These are phyloP conservation scores for Diaporthe sp. DNA, from an alignment of 2,329 filamentous ascomycete genomes.

Conservation along the genomic window DNA sequence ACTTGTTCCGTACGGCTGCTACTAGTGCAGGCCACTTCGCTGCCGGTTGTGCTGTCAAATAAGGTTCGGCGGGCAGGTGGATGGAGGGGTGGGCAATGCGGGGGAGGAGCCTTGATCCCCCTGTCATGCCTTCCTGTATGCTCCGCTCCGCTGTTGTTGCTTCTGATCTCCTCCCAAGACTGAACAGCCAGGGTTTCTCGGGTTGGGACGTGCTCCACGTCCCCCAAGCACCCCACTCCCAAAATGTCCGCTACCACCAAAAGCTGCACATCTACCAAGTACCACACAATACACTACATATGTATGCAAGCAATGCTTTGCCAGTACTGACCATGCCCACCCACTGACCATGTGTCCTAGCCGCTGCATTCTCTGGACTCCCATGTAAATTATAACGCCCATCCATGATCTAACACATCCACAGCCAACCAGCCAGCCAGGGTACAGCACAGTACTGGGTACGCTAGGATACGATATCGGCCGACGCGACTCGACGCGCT, in stretches of 20 bases:
- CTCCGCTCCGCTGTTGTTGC: not conserved
- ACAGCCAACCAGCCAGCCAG: not conserved
- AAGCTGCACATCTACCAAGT: not conserved
- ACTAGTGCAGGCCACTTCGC: not conserved
- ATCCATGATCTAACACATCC: not conserved
- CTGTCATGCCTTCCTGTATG: not conserved
- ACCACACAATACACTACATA: too few relatives aligned
- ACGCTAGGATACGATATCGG: not conserved
- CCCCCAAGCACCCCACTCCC: not conserved
- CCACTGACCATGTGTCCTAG: not conserved
- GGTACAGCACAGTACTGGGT: not conserved
- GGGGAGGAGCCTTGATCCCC: not conserved
- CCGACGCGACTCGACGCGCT: constrained; percentile 6
- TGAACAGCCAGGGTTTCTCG: not conserved
- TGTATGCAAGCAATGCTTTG: not conserved
- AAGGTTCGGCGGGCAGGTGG: not conserved
- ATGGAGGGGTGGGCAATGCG: not conserved
- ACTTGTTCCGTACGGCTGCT: not conserved
- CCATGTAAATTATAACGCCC: not conserved
- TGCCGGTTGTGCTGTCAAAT: not conserved
- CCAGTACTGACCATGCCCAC: not conserved
- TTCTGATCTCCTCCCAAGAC: not conserved
- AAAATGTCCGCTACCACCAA: not conserved
- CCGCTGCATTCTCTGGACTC: not conserved
- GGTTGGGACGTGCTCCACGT: not conserved